Conservation (phyloP, 352 stramenopile species). For the Pythium aristosporum region DNA sequence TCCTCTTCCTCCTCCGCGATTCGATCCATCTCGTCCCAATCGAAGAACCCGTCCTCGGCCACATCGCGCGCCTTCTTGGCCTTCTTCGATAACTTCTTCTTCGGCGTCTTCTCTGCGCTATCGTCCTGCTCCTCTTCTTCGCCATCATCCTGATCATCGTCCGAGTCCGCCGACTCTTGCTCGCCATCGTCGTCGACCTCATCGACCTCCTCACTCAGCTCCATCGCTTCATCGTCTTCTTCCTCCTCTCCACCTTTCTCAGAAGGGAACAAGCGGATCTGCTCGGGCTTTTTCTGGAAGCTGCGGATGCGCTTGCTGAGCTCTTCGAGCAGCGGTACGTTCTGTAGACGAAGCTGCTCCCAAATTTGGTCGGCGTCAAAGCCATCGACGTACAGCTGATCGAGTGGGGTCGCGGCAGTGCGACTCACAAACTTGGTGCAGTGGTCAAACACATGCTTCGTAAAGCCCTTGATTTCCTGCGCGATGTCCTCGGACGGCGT, state of each 20-base stretch:
- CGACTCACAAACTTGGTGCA: conserved; percentile 61
- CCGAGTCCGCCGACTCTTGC: conserved; percentile 2
- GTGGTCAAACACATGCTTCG: conserved; percentile 81
- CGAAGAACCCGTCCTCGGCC: conserved; percentile 79
- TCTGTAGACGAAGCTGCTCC: conserved; percentile 84
- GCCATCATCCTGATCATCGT: conserved; percentile 34
- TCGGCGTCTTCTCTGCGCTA: conserved; percentile 19
- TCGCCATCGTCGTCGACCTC: conserved; percentile 30
- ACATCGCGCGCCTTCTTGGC: conserved; percentile 47
- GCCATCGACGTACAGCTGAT: conserved; percentile 78
- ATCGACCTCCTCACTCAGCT: conserved; percentile 33
- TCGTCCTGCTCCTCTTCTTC: conserved; percentile 27
- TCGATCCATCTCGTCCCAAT: conserved; percentile 88
- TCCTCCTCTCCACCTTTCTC: conserved; percentile 40
- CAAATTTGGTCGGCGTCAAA: conserved; percentile 86
- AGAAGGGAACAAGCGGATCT: conserved; percentile 58
- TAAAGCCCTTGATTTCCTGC: conserved; percentile 64
- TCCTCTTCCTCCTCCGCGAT: conserved; percentile 73
- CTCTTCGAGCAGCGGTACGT: conserved; percentile 66
- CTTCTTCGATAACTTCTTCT: conserved; percentile 20
- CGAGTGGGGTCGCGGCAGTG: conserved; percentile 44
- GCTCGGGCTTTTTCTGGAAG: conserved; percentile 58
- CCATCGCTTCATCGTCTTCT: conserved; percentile 20
- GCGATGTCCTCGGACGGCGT: conserved; percentile 66
- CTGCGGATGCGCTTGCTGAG: conserved; percentile 69